These are phyloP conservation scores for Salix udensis DNA, from an alignment of 345 rosid species.

Conservation along the genomic window DNA sequence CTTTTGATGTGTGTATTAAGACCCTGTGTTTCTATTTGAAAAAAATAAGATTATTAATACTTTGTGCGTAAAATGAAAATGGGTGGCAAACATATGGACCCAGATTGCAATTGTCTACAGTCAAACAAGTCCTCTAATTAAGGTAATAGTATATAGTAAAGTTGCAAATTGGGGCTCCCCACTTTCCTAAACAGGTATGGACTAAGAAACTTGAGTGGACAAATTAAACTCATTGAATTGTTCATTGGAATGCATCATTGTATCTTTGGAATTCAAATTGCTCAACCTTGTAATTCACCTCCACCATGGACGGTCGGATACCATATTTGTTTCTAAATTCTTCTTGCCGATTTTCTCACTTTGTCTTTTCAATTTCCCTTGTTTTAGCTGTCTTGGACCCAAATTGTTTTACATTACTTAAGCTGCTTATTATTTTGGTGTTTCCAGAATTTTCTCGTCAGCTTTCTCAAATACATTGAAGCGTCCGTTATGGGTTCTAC, in stretches of 20 bases:
- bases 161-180: slow-evolving; percentile 22
- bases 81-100: slow-evolving; percentile 67
- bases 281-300: background rate
- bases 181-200: slow-evolving; percentile 61
- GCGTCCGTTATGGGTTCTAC: no score
- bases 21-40: slow-evolving; percentile 14
- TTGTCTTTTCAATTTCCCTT: background rate
- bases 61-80: background rate
- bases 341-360: background rate
- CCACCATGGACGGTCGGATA: slow-evolving; percentile 37
- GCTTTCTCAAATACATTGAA: no score
- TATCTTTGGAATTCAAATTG: slow-evolving; percentile 14
- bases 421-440: no score
- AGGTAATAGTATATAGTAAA: slow-evolving; percentile 7
- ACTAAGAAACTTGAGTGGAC: slow-evolving; percentile 40
- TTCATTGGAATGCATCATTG: slow-evolving; percentile 23
- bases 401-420: no score
- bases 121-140: slow-evolving; percentile 9
- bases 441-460: no score
- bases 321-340: background rate
- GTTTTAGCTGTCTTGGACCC: background rate
- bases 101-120: slow-evolving; percentile 13
- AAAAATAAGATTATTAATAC: background rate
- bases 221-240: background rate
- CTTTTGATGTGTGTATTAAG: no score